Conservation (phyloP, 2,329 filamentous ascomycete species). For the Fusarium sp. region DNA sequence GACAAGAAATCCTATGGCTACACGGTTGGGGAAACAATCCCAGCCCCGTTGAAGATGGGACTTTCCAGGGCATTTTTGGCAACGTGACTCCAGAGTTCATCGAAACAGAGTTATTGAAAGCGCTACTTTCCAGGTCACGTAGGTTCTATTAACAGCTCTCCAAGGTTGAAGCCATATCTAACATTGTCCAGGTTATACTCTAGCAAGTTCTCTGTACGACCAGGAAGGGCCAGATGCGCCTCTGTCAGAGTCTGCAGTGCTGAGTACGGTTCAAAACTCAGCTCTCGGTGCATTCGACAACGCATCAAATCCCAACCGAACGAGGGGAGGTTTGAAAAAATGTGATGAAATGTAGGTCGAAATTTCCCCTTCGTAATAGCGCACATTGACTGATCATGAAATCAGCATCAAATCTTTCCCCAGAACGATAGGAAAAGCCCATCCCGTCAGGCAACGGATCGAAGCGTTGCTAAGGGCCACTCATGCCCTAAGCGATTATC, state of each 20-base stretch:
- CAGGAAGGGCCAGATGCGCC: slow-evolving; percentile 62
- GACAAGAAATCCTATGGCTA: slow-evolving; percentile 80
- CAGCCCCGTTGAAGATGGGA: slow-evolving; percentile 48
- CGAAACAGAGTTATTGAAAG: slow-evolving; percentile 80
- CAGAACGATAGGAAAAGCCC: slow-evolving; percentile 66
- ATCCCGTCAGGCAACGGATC: slow-evolving; percentile 67
- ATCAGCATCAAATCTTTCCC: slow-evolving; percentile 75
- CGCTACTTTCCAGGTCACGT: slow-evolving; percentile 74
- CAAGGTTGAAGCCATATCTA: slow-evolving; percentile 13
- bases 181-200: slow-evolving; percentile 66
- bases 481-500: slow-evolving; percentile 82
- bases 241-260: slow-evolving; percentile 66
- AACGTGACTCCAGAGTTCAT: slow-evolving; percentile 72
- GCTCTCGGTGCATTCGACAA: slow-evolving; percentile 84
- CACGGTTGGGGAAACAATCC: slow-evolving; percentile 75
- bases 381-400: slow-evolving; percentile 41
- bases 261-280: slow-evolving; percentile 72
- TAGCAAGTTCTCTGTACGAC: slow-evolving; percentile 76
- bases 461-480: slow-evolving; percentile 80
- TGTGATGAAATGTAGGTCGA: slow-evolving; percentile 78
- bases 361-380: background rate
- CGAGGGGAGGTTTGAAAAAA: slow-evolving; percentile 81
- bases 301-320: slow-evolving; percentile 84
- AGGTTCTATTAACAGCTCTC: slow-evolving; percentile 49
- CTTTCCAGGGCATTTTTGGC: slow-evolving; percentile 74